A percentile compares a stretch with the other conserved stretches of the same genome.
Evolutionary conservation across 768 basidiomycete species (phyloP).

Genomic region (Russula brevipes): DNA sequence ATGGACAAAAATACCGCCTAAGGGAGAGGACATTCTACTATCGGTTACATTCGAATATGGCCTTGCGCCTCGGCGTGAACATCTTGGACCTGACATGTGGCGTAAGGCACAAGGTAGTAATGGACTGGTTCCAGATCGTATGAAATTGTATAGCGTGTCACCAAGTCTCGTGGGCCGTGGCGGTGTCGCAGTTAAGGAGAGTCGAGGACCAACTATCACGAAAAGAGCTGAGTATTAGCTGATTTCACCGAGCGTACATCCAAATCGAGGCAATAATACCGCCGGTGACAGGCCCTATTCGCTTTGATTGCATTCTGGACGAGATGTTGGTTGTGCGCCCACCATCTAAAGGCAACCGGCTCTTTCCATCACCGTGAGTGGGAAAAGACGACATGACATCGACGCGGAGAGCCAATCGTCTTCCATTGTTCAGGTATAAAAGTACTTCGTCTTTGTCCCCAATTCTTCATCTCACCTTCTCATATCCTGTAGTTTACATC

Average conservation of each 20-base stretch:
- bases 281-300: not conserved
- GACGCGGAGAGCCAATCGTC: not conserved
- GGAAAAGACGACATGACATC: no score
- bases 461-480: not conserved
- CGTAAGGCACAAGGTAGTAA: not conserved
- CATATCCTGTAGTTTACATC: not conserved
- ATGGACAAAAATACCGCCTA: no score
- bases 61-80: not conserved
- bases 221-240: not conserved
- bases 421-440: constrained; percentile 4
- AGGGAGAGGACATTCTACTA: no score
- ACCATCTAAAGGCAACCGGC: no score
- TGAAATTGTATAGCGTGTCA: not conserved
- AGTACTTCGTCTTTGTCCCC: not conserved
- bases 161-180: not conserved
- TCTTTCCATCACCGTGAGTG: no score
- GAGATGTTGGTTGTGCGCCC: no score
- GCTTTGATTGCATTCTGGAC: not conserved
- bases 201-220: no score
- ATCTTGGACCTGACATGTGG: not conserved
- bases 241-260: not conserved
- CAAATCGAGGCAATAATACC: not conserved
- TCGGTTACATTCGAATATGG: not conserved
- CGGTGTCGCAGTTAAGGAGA: not conserved
- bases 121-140: not conserved